These are phyloP conservation scores for Tylopilus plumbeoviolaceoides DNA, from an alignment of 768 basidiomycete genomes.

Conservation along the genomic window DNA sequence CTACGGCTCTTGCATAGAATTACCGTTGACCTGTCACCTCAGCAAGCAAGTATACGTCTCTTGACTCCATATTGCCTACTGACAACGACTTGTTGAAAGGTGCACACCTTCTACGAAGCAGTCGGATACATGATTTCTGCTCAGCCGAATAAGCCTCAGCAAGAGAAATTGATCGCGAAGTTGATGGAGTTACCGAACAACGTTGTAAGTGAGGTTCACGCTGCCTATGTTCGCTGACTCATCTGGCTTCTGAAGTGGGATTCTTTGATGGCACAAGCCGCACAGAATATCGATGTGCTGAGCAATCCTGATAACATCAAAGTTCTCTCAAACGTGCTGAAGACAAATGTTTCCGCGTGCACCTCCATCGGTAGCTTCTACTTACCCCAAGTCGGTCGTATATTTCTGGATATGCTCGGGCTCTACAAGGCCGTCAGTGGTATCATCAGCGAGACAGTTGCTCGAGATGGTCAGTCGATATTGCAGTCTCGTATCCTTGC, in stretches of 20 bases:
- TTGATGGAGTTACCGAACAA: constrained; percentile 97
- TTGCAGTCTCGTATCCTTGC: neutral
- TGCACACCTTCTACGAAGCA: constrained; percentile 98
- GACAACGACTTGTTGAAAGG: constrained; percentile 32
- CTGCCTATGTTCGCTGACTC: neutral
- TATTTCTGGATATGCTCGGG: constrained; percentile 98
- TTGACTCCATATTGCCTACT: constrained; percentile 1
- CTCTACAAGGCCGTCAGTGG: constrained; percentile 96
- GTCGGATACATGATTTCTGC: constrained; percentile 99
- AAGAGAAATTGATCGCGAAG: constrained; percentile 91
- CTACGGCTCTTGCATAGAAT: constrained; percentile 87
- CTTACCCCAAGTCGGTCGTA: constrained; percentile 90
- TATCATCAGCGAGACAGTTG: constrained; percentile 91
- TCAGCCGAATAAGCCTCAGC: constrained; percentile 95
- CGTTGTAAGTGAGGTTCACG: constrained; percentile 56
- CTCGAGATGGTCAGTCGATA: constrained; percentile 62
- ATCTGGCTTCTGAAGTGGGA: constrained; percentile 69
- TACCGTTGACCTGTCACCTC: constrained; percentile 90
- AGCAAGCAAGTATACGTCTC: constrained; percentile 46
- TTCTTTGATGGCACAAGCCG: constrained; percentile 92
- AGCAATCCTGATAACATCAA: constrained; percentile 92
- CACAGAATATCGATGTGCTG: constrained; percentile 87
- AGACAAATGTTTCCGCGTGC: constrained; percentile 98
- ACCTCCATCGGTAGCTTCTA: constrained; percentile 97
- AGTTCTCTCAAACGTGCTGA: constrained; percentile 92